phyloP scores from a whole-genome alignment of 2,329 filamentous ascomycete genomes.

The Monilinia aucupariae region DNA sequence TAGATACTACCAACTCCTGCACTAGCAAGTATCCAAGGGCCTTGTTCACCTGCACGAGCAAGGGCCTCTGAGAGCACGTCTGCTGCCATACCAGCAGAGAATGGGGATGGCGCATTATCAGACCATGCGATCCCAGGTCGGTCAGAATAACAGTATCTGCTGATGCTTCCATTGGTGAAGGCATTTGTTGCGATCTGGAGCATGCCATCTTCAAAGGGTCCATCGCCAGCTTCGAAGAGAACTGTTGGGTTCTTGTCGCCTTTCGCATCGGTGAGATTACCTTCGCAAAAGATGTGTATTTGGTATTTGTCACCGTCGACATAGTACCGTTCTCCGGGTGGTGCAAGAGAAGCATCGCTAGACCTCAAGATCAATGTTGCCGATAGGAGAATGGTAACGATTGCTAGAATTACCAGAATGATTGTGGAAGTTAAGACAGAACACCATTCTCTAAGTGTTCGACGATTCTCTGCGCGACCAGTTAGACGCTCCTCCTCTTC shows the following conservation, averaged over 20 bases:
- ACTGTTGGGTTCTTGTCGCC: constrained; percentile 67
- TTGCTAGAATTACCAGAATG: constrained; percentile 61
- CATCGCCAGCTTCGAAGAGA: constrained; percentile 77
- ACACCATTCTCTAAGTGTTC: constrained; percentile 77
- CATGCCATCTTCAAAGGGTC: constrained; percentile 71
- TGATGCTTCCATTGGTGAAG: constrained; percentile 73
- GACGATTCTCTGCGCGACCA: constrained; percentile 77
- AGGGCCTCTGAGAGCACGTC: constrained; percentile 85
- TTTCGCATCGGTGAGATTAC: constrained; percentile 56
- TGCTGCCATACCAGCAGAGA: constrained; percentile 88
- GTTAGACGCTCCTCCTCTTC: constrained; percentile 92
- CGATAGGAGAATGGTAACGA: constrained; percentile 69
- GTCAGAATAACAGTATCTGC: constrained; percentile 91
- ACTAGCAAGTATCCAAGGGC: constrained; percentile 83
- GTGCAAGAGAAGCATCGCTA: constrained; percentile 66
- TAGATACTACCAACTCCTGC: constrained; percentile 85
- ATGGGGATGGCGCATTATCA: constrained; percentile 88
- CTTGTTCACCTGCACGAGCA: constrained; percentile 70
- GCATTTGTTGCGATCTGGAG: constrained; percentile 74
- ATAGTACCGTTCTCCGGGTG: constrained; percentile 69
- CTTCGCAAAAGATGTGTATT: constrained; percentile 79
- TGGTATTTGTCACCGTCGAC: constrained; percentile 82
- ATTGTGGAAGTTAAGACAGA: constrained; percentile 72
- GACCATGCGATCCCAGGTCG: constrained; percentile 83
- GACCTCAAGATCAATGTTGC: constrained; percentile 74